Evolutionary conservation across 495 filamentous ascomycete species (phyloP).

Genomic region (Hamigera avellanea): DNA sequence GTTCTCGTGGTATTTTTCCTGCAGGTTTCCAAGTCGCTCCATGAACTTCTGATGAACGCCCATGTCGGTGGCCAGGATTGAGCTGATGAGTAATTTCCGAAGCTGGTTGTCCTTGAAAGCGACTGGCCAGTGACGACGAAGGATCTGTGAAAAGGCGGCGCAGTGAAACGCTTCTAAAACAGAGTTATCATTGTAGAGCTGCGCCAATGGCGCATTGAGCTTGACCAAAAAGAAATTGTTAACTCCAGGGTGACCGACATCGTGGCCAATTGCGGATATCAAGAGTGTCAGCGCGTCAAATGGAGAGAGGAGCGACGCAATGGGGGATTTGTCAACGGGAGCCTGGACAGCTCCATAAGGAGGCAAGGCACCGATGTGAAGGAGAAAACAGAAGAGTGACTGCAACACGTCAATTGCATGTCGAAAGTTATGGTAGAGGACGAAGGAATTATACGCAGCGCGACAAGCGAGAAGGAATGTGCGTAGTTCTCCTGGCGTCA

Average conservation of each 20-base stretch:
- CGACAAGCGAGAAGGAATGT: constrained; percentile 75
- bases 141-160: constrained; percentile 91
- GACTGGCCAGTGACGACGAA: constrained; percentile 83
- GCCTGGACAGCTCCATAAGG: constrained; percentile 34
- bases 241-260: constrained; percentile 94
- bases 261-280: constrained; percentile 91
- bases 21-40: constrained; percentile 64
- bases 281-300: constrained; percentile 83
- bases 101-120: constrained; percentile 64
- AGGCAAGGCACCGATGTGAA: constrained; percentile 68
- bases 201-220: constrained; percentile 88
- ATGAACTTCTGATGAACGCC: constrained; percentile 93
- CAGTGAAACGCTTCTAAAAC: constrained; percentile 97
- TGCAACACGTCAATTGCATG: constrained; percentile 95
- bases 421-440: constrained; percentile 98
- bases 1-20: constrained; percentile 60
- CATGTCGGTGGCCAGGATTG: constrained; percentile 95
- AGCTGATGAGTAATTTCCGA: constrained; percentile 85
- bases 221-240: constrained; percentile 95
- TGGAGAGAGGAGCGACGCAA: constrained; percentile 62
- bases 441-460: constrained; percentile 83
- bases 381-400: constrained; percentile 84
- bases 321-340: constrained; percentile 38
- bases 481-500: constrained; percentile 64
- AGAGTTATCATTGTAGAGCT: constrained; percentile 94